A percentile compares a stretch with the other conserved stretches of the same genome.
These are phyloP conservation scores for Beta corolliflora DNA, from an alignment of 179 eudicot species.

Conservation along the genomic window DNA sequence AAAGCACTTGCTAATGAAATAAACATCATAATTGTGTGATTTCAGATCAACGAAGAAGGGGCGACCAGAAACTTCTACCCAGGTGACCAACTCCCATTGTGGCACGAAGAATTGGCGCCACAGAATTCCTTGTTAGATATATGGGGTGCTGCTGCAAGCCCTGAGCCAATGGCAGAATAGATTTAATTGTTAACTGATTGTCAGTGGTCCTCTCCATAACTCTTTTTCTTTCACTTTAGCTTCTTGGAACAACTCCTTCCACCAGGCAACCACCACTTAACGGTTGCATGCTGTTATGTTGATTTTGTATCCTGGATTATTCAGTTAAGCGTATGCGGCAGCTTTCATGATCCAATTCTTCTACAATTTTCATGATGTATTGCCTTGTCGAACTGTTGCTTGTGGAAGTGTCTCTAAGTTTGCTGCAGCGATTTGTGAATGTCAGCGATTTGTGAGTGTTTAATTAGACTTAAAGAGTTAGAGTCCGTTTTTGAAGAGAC, in stretches of 20 bases:
- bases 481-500: too few species aligned
- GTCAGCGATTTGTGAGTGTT: not conserved
- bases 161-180: slow-evolving; percentile 70
- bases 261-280: not conserved
- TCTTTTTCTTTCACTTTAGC: not conserved
- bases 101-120: slow-evolving; percentile 93
- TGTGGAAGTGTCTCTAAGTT: not conserved
- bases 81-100: slow-evolving; percentile 77
- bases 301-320: slow-evolving; percentile 2
- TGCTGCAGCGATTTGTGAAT: not conserved
- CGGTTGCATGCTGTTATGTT: not conserved
- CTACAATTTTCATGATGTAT: not conserved
- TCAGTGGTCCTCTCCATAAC: not conserved
- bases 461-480: too few species aligned
- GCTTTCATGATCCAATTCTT: slow-evolving; percentile 4
- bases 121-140: slow-evolving; percentile 76
- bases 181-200: not conserved
- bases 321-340: not conserved
- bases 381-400: not conserved
- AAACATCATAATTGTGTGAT: not conserved
- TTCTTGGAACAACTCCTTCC: slow-evolving; percentile 4
- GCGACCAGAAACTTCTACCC: slow-evolving; percentile 86
- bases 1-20: not conserved
- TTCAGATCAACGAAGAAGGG: slow-evolving; percentile 86
- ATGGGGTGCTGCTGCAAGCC: slow-evolving; percentile 49